Evolutionary conservation across 306 rosid genomes (phyloP), one percentile per base, ranked within the genome.

Genomic region (Malus sieversii): DNA sequence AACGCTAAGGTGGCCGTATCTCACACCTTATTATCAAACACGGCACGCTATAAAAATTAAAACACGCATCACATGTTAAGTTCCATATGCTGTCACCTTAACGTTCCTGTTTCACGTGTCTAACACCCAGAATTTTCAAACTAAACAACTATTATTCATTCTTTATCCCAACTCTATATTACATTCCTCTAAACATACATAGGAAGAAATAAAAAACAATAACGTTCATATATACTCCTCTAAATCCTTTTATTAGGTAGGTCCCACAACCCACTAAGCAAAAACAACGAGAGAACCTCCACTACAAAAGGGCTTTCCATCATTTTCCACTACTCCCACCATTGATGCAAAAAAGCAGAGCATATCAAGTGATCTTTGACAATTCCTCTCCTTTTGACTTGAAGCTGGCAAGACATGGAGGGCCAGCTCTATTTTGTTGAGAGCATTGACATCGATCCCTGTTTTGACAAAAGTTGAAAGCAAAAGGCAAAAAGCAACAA

Each of bases 231-330:
- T 78, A 83, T 77, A 81, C 88, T 83, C 74, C 68, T 75, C 84
- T 82, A 85, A 60, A 81, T 51, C 58, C 66, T 88, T 85, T 74
- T 45, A 69, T 35, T 80, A 83, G 90, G 96, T 76, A 83, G 93
- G 98, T 77, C 98, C 98, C 98, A 92, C 93, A 78, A 20, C 84
- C 96, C 98, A 93, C 97, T 86, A 86, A 72, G 83, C 70, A 68
- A 51, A 51, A 51, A 85, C 79, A 74, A 75, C 45, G 42, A 45
- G 75, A 88, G 76, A 42, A 71, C 59, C 75, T 85, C 92, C 90
- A 83, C 83, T 80, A 77, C 57, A 70, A 83, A 85, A 86, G 92
- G 59, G 84, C 89, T 73, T 75, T 79, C 78, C 88, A 90, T 91
- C 96, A 91, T 80, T 82, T 87, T 85, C 98, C 97, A 93, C 96